Evolutionary conservation across 139 green algal species (phyloP).

Genomic region (Chlorella sp.): DNA sequence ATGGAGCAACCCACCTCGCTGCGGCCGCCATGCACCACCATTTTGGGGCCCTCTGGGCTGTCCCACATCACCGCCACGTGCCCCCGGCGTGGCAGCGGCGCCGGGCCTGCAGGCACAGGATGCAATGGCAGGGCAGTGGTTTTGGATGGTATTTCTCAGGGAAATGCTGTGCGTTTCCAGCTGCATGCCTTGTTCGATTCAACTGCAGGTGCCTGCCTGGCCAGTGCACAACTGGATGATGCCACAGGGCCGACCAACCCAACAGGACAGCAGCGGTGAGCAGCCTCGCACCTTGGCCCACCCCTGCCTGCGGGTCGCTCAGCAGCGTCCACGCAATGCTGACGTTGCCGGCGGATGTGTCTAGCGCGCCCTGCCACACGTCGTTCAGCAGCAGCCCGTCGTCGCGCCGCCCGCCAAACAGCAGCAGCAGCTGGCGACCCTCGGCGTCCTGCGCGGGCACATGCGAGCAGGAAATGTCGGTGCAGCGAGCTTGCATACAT

Average conservation of each 20-base stretch:
- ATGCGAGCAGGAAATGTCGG: neutral
- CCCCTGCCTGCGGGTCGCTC: neutral
- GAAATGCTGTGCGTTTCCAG: neutral
- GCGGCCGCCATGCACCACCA: conserved; percentile 2
- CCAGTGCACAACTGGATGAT: no score
- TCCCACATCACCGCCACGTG: conserved; percentile 16
- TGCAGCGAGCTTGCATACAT: neutral
- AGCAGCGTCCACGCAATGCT: conserved; percentile 14
- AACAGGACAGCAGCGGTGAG: neutral
- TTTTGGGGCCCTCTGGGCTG: neutral
- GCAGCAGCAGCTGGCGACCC: neutral
- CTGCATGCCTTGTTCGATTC: neutral
- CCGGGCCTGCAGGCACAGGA: neutral
- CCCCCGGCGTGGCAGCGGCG: conserved; percentile 26
- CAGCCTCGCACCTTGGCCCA: conserved; percentile 8
- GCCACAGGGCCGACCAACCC: no score
- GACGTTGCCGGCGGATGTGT: neutral
- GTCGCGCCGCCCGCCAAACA: conserved; percentile 30
- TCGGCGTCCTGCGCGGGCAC: neutral
- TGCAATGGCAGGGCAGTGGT: neutral
- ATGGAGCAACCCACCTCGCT: neutral
- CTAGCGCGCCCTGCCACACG: conserved; percentile 18
- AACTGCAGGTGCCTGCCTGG: neutral
- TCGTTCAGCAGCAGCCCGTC: conserved; percentile 28
- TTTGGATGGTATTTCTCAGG: no score